Evolutionary conservation across 441 rosid genomes (phyloP).

Genomic region (Macaranga tanarius): DNA sequence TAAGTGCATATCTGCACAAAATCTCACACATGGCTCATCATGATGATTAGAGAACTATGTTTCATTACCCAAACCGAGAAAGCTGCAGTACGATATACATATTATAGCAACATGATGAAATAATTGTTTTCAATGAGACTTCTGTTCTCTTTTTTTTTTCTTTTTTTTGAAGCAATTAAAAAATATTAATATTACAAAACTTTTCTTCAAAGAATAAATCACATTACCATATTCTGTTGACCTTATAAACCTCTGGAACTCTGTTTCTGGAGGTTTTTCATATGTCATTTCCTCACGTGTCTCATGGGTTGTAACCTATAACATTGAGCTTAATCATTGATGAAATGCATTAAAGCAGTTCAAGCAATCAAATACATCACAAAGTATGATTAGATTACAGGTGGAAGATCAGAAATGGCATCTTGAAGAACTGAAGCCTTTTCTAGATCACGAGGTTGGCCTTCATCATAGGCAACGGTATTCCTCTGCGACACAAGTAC

Average conservation of each 20-base stretch:
- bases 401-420: slow-evolving; percentile 92
- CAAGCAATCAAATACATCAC: slow-evolving; percentile 20
- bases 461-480: slow-evolving; percentile 86
- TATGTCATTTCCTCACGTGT: slow-evolving; percentile 53
- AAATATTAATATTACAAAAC: neutral
- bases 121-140: neutral
- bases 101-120: neutral
- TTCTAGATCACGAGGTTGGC: slow-evolving; percentile 65
- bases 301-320: slow-evolving; percentile 58
- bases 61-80: neutral
- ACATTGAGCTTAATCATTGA: slow-evolving; percentile 13
- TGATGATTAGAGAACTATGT: neutral
- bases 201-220: neutral
- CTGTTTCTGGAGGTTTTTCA: slow-evolving; percentile 63
- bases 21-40: neutral
- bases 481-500: slow-evolving; percentile 63
- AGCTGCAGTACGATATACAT: neutral
- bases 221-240: slow-evolving; percentile 59
- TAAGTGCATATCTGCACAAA: slow-evolving; percentile 1
- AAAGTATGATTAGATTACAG: slow-evolving; percentile 39
- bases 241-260: slow-evolving; percentile 77
- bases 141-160: neutral
- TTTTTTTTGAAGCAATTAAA: neutral
- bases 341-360: slow-evolving; percentile 20
- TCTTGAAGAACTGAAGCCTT: slow-evolving; percentile 71